Evolutionary conservation across 225 moss, liverwort and hornwort species (phyloP), one percentile per base, ranked within the genome.

Genomic region (Pleurozium schreberi): DNA sequence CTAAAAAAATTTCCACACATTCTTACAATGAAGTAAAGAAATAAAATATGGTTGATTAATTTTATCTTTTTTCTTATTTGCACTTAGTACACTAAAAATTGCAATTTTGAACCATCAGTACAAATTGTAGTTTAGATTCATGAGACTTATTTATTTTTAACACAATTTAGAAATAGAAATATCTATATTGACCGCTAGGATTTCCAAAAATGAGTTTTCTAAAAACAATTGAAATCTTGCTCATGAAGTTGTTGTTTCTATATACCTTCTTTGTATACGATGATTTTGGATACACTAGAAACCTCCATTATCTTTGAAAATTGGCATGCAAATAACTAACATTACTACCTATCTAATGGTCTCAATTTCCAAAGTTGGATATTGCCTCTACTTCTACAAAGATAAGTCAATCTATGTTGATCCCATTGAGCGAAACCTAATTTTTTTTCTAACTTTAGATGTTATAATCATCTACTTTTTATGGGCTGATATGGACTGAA

Each of bases 391-490:
- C 49, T 11, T 49, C 49, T 11, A 49, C 49, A 49, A 49, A 43
- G 16, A 43, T 43, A 9, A 43, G 27, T 70, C 42, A 42, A 70
- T 40, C 16, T 27, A 27, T 15, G 5, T 1, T 27, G 1, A 43
- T 2, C 5, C 1, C 5, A 3, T 27, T 43, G 9, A 26, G 3
- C 1, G 28, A 2, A 5, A 14, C 8, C 43, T 1, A 15, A 28
- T 27, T 70, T 71, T 12, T 27, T 45, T 17, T 17, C 10, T 5
- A 73, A 45, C 5, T 45, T 18, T 10, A 69, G 1, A 23, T 1
- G 3, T 28, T 45, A 73, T 73, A 73, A 28, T 71, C 17, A 27
- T 8, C 0, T 16, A 43, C 14, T 73, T 2, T 45, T 28, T 0
- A 7, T 0, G 18, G 4, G 3, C 16, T 11, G 14, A 28, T 9